Evolutionary conservation across 2,329 filamentous ascomycete genomes (phyloP), one percentile per base, ranked within the genome.

Genomic region (Plenodomus lindquistii): DNA sequence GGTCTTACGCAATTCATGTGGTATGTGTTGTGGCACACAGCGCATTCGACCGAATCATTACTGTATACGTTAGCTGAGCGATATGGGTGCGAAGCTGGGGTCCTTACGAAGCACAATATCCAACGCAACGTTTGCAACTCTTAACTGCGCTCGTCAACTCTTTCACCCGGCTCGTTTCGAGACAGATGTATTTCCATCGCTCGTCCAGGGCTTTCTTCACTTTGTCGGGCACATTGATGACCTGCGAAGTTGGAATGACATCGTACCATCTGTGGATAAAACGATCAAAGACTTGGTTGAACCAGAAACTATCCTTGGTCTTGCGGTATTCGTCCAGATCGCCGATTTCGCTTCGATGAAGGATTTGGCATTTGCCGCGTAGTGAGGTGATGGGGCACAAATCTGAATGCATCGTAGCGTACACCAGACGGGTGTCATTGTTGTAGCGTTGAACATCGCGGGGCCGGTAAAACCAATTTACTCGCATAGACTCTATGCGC

Each of bases 261-360:
- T 99, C 94, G 80, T 97, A 97, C 74, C 93, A 92, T 55, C 96
- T 92, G 70, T 96, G 91, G 57, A 99, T 97, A 76, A 97, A 99
- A 50, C 94, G 89, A 76, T 99, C 94, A 73, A 96, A 97, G 63
- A 97, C 84, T 70, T 97, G 96, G 66, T 96, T 93, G 71, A 90
- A 99, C 89, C 92, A 99, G 72, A 99, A 99, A 60, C 82, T 86
- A 74, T 99, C 90, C 62, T 88, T 87, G 20, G 80, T 84, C 71
- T 89, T 93, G 69, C 92, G 89, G 71, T 92, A 96, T 43, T 86
- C 84, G 48, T 96, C 89, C 59, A 97, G 76, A 66, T 89, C 86
- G 29, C 83, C 76, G 52, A 97, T 93, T 71, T 97, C 91, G 55
- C 86, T 88, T 62, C 89, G 86, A 77, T 99, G 94, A 71, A 84